A percentile compares a stretch with the other conserved stretches of the same genome.
These are phyloP conservation scores for Gyrodon lividus DNA, from an alignment of 768 basidiomycete genomes.

Conservation along the genomic window DNA sequence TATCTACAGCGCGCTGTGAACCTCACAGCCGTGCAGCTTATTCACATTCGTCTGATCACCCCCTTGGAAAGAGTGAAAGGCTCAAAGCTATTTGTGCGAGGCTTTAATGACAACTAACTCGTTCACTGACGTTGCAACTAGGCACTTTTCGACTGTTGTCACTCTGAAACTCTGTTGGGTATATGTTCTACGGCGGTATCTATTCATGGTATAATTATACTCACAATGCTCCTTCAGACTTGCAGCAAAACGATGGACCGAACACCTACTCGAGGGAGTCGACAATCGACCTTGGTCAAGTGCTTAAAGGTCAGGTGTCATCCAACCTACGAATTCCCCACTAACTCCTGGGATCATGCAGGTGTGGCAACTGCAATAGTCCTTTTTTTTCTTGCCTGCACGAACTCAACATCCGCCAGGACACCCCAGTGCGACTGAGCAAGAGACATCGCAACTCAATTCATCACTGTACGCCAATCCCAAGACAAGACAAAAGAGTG, in stretches of 20 bases:
- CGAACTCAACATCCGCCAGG: background rate
- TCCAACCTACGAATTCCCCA: background rate
- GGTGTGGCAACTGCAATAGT: conserved; percentile 4
- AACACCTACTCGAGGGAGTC: conserved; percentile 19
- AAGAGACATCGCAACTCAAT: background rate
- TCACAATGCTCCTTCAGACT: conserved; percentile 10
- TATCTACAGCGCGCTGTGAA: background rate
- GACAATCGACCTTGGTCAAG: conserved; percentile 10
- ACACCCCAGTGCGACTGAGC: conserved; percentile 5
- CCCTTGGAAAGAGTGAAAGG: conserved; percentile 20
- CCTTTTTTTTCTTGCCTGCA: background rate
- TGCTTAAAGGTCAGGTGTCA: conserved; percentile 11
- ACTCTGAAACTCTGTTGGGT: conserved; percentile 29
- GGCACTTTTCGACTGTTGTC: conserved; percentile 32
- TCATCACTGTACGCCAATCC: no score
- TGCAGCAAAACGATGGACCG: conserved; percentile 12
- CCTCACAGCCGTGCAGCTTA: conserved; percentile 10
- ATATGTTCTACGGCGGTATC: background rate
- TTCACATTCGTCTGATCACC: conserved; percentile 18
- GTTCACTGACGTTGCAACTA: conserved; percentile 2
- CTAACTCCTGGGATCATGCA: background rate
- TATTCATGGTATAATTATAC: background rate
- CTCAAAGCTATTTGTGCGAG: conserved; percentile 20
- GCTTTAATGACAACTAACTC: background rate
- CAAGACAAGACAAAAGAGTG: conserved; percentile 8